Evolutionary conservation across 208 protist species (phyloP), one percentile per base, ranked within the genome.

Genomic region (Crithidia sp.): DNA sequence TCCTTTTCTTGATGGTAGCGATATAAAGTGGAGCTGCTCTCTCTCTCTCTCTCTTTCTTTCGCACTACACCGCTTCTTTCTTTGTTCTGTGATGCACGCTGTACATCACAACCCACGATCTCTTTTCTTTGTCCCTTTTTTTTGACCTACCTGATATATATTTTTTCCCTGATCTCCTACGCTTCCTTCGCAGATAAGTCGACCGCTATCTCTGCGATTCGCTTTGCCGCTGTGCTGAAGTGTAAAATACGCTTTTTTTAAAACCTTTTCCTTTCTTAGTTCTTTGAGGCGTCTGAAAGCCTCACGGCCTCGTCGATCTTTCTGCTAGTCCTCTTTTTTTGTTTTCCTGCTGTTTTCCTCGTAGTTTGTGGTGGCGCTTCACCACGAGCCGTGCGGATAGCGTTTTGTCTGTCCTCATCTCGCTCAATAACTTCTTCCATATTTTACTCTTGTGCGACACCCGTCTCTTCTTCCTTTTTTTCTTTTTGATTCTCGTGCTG

Each of bases 401-500:
- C 28, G 28, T 28, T 28, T 28, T 1, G 28, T 1, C 28, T 28
- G 28, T 28, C 28, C 28, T 28, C 28, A 28, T 28, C 28, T 28
- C 28, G 28, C 28, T 28, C 28, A 28, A 28, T 28, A 28, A 28
- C 28, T 28, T 28, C 28, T 28, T 28, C 28, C 28, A 28, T 28
- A 28, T 28, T 28, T 67, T 66, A 5, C 2, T 63, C 17, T 14
- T 65, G 12, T 75, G 39, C 53, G 57, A 47, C 6, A 47, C 8
- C 10, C 77, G 59, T 76, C 73, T 77, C 40, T 45, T 71, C 43
- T 71, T 56, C 52, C 45, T 56, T 56, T 12, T 59, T 41, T 13
- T 40, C 40, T 62, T 4, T 37, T 62, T 47, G 13, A 19, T 43
- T 28, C 13, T 13, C 7, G 28, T 43, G 43, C 39, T 43, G 13